Evolutionary conservation across 371 early-diverging fungal species (phyloP), one percentile per base, ranked within the genome.

Genomic region (Entomophthora muscae): DNA sequence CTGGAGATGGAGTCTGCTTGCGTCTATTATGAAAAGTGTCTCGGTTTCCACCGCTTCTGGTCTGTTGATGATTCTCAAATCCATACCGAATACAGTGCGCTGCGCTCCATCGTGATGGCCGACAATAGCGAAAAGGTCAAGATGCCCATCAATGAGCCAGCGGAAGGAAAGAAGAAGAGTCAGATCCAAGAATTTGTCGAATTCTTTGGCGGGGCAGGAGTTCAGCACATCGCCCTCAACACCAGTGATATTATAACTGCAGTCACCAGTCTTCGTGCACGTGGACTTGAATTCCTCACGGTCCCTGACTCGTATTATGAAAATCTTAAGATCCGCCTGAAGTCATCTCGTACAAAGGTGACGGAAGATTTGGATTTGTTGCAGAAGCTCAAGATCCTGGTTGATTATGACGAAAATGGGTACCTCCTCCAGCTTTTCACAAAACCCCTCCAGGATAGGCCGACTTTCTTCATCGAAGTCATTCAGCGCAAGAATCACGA

Each of bases 131-230:
- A 95, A 67, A 76, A 70, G 55, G 85, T 97, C 78, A 95, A 95
- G 80, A 90, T 95, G 82, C 95, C 95, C 64, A 90, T 97, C 75
- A 95, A 95, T 72, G 98, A 97, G 76, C 98, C 98, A 10, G 98
- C 95, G 21, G 56, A 74, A 32, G 98, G 98, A n/a, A 80, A 82
- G 70, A 91, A 88, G 75, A 93, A 93, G 77, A 88, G 88, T 29
- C 95, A 97, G 79, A 94, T 95, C 67, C 90, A 95, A 70, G 98
- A 97, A 75, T 97, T 85, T 74, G 91, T 95, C 60, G 94, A 94
- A 67, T 95, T 85, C 74, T 90, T 93, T 70, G 95, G 88, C 64
- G 83, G 88, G 54, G 84, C 89, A 51, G 97, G 97, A 68, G 91
- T 93, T 63, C 97, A 96, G 75, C 97, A 95, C 73, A 92, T 97